A percentile compares a stretch with the other conserved stretches of the same genome.
Conservation (phyloP, 1,284 basidiomycete genomes). For the Puccinia novopanici region DNA sequence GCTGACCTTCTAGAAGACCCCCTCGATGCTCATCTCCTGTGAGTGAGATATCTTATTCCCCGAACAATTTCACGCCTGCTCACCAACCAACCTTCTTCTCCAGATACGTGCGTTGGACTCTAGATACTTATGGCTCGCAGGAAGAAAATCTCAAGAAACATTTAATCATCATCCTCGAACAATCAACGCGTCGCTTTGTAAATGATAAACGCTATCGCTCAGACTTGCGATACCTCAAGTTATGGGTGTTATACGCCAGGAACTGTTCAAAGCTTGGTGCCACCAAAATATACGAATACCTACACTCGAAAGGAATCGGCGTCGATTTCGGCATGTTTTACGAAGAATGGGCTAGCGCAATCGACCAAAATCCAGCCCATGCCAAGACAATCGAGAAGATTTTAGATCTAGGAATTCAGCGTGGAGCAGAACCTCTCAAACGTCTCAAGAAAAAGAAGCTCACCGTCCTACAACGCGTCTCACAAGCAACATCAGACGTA, state of each 20-base stretch:
- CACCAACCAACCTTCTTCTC: constrained; percentile 52
- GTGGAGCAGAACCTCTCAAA: constrained; percentile 57
- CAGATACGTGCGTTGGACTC: constrained; percentile 59
- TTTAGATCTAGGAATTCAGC: constrained; percentile 55
- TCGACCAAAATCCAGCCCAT: constrained; percentile 63
- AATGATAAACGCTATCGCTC: constrained; percentile 76
- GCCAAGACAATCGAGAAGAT: constrained; percentile 28
- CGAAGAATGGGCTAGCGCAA: constrained; percentile 77
- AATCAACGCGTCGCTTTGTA: constrained; percentile 75
- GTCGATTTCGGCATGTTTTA: constrained; percentile 76
- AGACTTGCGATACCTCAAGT: constrained; percentile 82
- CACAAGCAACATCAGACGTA: constrained; percentile 13
- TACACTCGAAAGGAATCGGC: constrained; percentile 77
- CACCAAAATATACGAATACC: constrained; percentile 69
- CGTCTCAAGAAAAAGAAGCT: constrained; percentile 56
- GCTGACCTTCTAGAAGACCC: constrained; percentile 44
- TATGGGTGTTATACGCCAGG: constrained; percentile 78
- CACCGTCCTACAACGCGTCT: constrained; percentile 10
- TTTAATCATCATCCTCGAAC: constrained; percentile 73
- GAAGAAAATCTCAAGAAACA: constrained; percentile 56
- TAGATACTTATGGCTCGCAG: constrained; percentile 58
- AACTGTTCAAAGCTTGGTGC: constrained; percentile 65
- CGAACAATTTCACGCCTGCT: neutral
- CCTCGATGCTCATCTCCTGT: constrained; percentile 47
- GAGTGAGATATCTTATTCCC: neutral